Conservation (phyloP, 805 yeast species). For the Candida incommunis region DNA sequence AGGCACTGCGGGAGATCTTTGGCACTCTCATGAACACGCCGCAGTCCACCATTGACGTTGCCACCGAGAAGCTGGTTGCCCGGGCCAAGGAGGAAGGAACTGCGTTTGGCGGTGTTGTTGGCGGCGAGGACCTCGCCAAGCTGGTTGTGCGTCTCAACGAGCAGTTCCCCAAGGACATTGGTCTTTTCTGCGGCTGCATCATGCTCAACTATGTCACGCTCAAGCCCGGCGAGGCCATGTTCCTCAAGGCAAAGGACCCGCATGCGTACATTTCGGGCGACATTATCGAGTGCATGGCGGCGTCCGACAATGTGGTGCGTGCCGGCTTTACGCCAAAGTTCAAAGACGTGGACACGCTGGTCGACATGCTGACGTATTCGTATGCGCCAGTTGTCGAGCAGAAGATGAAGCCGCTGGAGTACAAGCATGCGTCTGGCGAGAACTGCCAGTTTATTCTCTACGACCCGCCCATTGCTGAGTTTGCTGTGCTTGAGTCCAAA, state of each 20-base stretch:
- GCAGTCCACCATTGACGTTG: slow-evolving; percentile 38
- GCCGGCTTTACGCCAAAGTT: slow-evolving; percentile 99
- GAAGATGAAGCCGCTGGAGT: slow-evolving; percentile 59
- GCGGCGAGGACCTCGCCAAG: slow-evolving; percentile 43
- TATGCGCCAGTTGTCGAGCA: slow-evolving; percentile 86
- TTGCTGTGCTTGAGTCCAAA: slow-evolving; percentile 77
- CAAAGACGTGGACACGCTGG: slow-evolving; percentile 85
- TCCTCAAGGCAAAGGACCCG: slow-evolving; percentile 91
- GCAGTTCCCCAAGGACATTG: slow-evolving; percentile 90
- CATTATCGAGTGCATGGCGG: slow-evolving; percentile 99
- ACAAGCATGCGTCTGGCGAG: slow-evolving; percentile 27
- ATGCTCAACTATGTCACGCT: slow-evolving; percentile 78
- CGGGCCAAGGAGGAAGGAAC: slow-evolving; percentile 38
- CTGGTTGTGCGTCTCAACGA: slow-evolving; percentile 63
- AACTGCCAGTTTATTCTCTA: slow-evolving; percentile 30
- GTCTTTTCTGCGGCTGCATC: slow-evolving; percentile 90
- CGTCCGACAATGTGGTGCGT: slow-evolving; percentile 94
- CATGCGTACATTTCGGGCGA: slow-evolving; percentile 97
- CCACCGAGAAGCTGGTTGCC: slow-evolving; percentile 51
- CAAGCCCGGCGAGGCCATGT: slow-evolving; percentile 88
- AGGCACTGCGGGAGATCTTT: slow-evolving; percentile 60
- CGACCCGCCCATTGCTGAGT: slow-evolving; percentile 96
- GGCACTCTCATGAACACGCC: slow-evolving; percentile 71
- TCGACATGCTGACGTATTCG: slow-evolving; percentile 78
- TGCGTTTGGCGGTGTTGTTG: slow-evolving; percentile 20